phyloP scores from a whole-genome alignment of 2,329 filamentous ascomycete species.

The Aureobasidium zeae region DNA sequence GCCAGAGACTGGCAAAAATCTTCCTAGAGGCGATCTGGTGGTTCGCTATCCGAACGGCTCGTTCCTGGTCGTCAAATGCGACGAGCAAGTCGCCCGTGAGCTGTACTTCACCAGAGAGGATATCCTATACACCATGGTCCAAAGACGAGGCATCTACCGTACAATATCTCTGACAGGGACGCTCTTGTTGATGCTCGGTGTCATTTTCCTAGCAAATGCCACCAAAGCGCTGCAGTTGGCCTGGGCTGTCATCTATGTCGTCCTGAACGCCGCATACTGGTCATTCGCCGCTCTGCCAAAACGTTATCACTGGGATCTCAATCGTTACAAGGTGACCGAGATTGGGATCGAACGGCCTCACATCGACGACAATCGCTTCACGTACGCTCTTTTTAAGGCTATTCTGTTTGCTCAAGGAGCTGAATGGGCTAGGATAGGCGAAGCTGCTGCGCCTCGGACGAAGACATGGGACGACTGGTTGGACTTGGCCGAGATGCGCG shows the following conservation, averaged over 20 bases:
- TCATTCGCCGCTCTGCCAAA: conserved; percentile 41
- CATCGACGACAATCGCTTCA: conserved; percentile 33
- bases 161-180: conserved; percentile 42
- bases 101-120: conserved; percentile 44
- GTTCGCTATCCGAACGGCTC: conserved; percentile 44
- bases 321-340: conserved; percentile 34
- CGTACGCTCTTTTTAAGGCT: conserved; percentile 41
- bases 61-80: conserved; percentile 41
- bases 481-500: conserved; percentile 27
- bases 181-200: conserved; percentile 44
- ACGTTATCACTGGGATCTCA: conserved; percentile 41
- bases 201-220: conserved; percentile 43
- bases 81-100: conserved; percentile 42
- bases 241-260: conserved; percentile 42
- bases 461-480: conserved; percentile 36
- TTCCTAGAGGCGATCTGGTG: conserved; percentile 34
- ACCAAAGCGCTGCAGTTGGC: conserved; percentile 39
- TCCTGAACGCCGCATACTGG: conserved; percentile 44
- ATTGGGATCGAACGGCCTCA: conserved; percentile 27
- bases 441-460: conserved; percentile 36
- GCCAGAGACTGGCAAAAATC: not conserved
- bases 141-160: conserved; percentile 28
- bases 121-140: conserved; percentile 34
- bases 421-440: conserved; percentile 35
- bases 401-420: conserved; percentile 38